Conservation (phyloP, 768 basidiomycete species). For the Clavulina sp. region DNA sequence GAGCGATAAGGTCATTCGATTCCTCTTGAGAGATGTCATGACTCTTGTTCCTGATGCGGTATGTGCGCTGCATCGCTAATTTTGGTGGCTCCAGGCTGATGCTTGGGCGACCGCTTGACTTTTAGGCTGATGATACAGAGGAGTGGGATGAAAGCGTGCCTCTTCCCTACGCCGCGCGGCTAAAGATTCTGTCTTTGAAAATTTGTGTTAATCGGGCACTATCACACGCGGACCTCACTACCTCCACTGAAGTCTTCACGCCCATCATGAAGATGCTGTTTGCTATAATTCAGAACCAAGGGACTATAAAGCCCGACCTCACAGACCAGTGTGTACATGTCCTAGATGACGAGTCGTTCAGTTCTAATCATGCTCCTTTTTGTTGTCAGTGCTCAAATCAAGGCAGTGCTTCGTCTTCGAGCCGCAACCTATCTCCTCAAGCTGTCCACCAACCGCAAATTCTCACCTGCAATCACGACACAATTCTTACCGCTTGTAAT, state of each 20-base stretch:
- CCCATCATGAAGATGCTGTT: constrained; percentile 65
- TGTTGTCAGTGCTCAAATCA: constrained; percentile 33
- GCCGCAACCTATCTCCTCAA: constrained; percentile 70
- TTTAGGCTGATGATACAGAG: constrained; percentile 18
- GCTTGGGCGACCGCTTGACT: background rate
- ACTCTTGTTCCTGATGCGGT: constrained; percentile 25
- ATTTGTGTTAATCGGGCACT: constrained; percentile 67
- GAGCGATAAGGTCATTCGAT: constrained; percentile 56
- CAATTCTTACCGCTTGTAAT: constrained; percentile 56
- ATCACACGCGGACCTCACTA: constrained; percentile 39
- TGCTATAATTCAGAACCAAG: constrained; percentile 49
- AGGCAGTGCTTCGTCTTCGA: constrained; percentile 66
- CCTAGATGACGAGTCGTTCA: background rate
- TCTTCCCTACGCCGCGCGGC: constrained; percentile 37
- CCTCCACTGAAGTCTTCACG: constrained; percentile 45
- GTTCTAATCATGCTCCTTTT: background rate
- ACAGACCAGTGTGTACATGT: constrained; percentile 29
- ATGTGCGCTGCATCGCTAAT: no score
- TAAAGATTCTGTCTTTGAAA: constrained; percentile 63
- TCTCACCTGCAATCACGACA: constrained; percentile 35
- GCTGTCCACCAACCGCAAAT: constrained; percentile 41
- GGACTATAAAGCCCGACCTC: constrained; percentile 41
- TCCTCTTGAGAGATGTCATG: constrained; percentile 52
- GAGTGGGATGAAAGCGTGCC: constrained; percentile 67
- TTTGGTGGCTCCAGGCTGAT: no score